A percentile compares a stretch with the other conserved stretches of the same genome.
Conservation (phyloP, 164 flowering plant genomes). For the Dillenia turbinata region DNA sequence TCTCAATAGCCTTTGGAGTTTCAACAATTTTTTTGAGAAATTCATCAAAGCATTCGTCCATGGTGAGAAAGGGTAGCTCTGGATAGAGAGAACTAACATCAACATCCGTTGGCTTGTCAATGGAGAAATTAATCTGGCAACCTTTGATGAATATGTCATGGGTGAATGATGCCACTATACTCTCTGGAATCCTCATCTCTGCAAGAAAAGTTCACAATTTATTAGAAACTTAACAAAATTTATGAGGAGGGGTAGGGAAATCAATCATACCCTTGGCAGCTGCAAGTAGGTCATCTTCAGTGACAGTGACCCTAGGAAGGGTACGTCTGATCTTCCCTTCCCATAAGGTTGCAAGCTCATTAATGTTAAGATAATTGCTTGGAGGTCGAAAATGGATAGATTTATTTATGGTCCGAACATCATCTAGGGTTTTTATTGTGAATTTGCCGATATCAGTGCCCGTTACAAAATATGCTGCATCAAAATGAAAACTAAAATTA, state of each 20-base stretch:
- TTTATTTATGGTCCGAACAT: constrained; percentile 45
- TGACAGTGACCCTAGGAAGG: constrained; percentile 50
- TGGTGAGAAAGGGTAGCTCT: constrained; percentile 21
- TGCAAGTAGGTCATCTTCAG: constrained; percentile 42
- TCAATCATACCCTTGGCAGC: constrained; percentile 34
- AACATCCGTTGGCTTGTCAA: constrained; percentile 26
- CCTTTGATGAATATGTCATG: constrained; percentile 62
- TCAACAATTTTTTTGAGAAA: constrained; percentile 12
- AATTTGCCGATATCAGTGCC: constrained; percentile 73
- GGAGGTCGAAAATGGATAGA: constrained; percentile 54
- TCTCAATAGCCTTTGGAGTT: not conserved
- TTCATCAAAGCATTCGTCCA: constrained; percentile 41
- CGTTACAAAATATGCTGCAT: constrained; percentile 64
- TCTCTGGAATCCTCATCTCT: constrained; percentile 56
- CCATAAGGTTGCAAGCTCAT: constrained; percentile 62
- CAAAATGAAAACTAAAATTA: not conserved
- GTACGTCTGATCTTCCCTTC: constrained; percentile 46
- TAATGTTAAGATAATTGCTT: constrained; percentile 40
- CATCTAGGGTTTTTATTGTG: constrained; percentile 44
- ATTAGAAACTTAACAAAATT: not conserved
- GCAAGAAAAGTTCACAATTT: constrained; percentile 8
- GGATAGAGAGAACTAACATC: constrained; percentile 39
- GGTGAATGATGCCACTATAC: constrained; percentile 55
- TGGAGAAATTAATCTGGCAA: constrained; percentile 36
- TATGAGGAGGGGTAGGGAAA: not conserved